phyloP scores from a whole-genome alignment of 345 rosid genomes.

The Raphanus raphanistrum region DNA sequence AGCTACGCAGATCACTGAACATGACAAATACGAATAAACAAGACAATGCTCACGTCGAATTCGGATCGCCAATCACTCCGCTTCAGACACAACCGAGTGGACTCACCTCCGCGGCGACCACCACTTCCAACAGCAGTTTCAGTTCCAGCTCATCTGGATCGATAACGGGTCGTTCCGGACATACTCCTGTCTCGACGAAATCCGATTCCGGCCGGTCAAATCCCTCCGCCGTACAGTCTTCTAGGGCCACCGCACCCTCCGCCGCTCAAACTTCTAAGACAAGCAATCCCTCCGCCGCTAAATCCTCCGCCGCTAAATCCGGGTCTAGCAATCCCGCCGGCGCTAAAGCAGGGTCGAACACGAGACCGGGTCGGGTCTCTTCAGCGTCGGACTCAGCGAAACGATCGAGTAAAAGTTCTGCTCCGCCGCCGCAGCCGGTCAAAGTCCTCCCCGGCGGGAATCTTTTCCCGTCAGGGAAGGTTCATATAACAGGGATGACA shows the following conservation, averaged over 20 bases:
- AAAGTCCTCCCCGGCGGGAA: slow-evolving; percentile 80
- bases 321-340: neutral
- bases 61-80: slow-evolving; percentile 92
- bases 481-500: slow-evolving; percentile 66
- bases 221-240: slow-evolving; percentile 6
- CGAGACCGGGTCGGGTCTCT: slow-evolving; percentile 37
- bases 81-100: slow-evolving; percentile 55
- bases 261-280: neutral
- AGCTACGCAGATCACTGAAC: slow-evolving; percentile 52
- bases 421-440: slow-evolving; percentile 53
- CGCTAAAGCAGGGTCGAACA: slow-evolving; percentile 16
- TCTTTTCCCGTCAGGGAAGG: slow-evolving; percentile 81
- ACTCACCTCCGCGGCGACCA: slow-evolving; percentile 32
- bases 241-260: neutral
- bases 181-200: slow-evolving; percentile 30
- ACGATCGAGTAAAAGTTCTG: slow-evolving; percentile 50
- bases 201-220: slow-evolving; percentile 37
- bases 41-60: slow-evolving; percentile 65
- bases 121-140: slow-evolving; percentile 50
- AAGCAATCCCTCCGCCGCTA: neutral
- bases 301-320: neutral
- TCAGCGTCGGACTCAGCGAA: slow-evolving; percentile 50
- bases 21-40: slow-evolving; percentile 67
- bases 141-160: slow-evolving; percentile 91
- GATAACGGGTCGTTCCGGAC: slow-evolving; percentile 49